A percentile compares a stretch with the other conserved stretches of the same genome.
Evolutionary conservation across 2,329 filamentous ascomycete genomes (phyloP).

Genomic region (Metarhizium guizhouense): DNA sequence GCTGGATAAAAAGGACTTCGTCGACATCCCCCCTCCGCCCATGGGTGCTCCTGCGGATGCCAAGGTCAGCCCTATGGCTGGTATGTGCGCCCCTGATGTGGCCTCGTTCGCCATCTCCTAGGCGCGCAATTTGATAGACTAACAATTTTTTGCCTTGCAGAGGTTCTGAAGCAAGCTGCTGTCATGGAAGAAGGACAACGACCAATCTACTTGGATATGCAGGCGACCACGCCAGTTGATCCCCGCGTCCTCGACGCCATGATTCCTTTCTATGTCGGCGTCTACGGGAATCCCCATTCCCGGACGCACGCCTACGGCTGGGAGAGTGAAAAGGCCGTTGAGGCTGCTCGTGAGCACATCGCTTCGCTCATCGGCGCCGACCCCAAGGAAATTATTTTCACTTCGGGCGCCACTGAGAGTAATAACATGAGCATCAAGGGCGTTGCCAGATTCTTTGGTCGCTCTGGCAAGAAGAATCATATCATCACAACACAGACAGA

Average conservation of each 20-base stretch:
- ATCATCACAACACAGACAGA: slow-evolving; percentile 97
- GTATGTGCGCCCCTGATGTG: slow-evolving; percentile 14
- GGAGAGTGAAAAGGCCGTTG: slow-evolving; percentile 93
- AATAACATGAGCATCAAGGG: slow-evolving; percentile 99
- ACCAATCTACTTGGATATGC: slow-evolving; percentile 97
- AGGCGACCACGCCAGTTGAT: slow-evolving; percentile 91
- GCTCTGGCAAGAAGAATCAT: slow-evolving; percentile 93
- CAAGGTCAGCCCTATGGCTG: slow-evolving; percentile 72
- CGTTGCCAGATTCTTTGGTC: slow-evolving; percentile 89
- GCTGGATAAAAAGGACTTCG: slow-evolving; percentile 77
- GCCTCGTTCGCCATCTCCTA: neutral
- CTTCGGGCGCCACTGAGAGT: slow-evolving; percentile 93
- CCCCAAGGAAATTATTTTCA: slow-evolving; percentile 97
- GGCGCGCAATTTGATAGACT: neutral
- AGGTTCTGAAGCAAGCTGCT: slow-evolving; percentile 83
- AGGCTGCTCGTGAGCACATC: slow-evolving; percentile 75
- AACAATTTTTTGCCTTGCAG: slow-evolving; percentile 24
- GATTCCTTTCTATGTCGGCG: slow-evolving; percentile 86
- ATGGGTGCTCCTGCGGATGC: slow-evolving; percentile 30
- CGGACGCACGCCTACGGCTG: slow-evolving; percentile 96
- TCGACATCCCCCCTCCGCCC: slow-evolving; percentile 35
- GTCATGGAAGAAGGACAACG: slow-evolving; percentile 87
- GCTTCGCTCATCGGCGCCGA: slow-evolving; percentile 87
- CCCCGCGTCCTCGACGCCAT: slow-evolving; percentile 93
- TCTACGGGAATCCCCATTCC: slow-evolving; percentile 96